phyloP scores from a whole-genome alignment of 352 stramenopile genomes.

The Globisporangium middletonii region DNA sequence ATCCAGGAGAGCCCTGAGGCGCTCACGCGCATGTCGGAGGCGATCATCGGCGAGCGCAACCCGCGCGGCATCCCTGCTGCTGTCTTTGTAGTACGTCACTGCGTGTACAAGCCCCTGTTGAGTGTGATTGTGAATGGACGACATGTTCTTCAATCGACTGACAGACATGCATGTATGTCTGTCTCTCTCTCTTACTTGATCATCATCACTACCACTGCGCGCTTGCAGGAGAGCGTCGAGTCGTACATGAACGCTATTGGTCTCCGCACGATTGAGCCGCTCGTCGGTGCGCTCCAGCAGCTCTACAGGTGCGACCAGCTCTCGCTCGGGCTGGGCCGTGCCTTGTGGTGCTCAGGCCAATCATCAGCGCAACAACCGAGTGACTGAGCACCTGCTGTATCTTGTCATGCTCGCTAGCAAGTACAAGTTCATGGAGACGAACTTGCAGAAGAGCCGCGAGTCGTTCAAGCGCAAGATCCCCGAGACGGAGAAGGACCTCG shows the following conservation, averaged over 20 bases:
- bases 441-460: conserved; percentile 77
- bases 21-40: conserved; percentile 57
- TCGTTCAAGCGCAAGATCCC: conserved; percentile 89
- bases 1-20: conserved; percentile 64
- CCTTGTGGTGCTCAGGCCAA: no score
- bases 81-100: conserved; percentile 60
- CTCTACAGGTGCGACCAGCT: conserved; percentile 47
- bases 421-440: conserved; percentile 90
- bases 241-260: conserved; percentile 55
- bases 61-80: conserved; percentile 68
- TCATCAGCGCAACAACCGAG: no score
- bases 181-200: no score
- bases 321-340: neutral
- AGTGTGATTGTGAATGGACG: no score
- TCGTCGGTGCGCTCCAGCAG: conserved; percentile 77
- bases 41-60: conserved; percentile 79
- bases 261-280: conserved; percentile 58
- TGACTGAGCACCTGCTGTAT: neutral
- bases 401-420: conserved; percentile 37
- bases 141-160: no score
- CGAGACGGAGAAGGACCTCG: conserved; percentile 86
- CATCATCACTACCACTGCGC: neutral
- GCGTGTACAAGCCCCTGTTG: no score
- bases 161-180: no score
- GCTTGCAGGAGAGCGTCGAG: conserved; percentile 56